Percentiles rank a stretch among this genome's conserved stretches.
Conservation (phyloP, 1,284 basidiomycete species). For the Farysia itapuensis region DNA sequence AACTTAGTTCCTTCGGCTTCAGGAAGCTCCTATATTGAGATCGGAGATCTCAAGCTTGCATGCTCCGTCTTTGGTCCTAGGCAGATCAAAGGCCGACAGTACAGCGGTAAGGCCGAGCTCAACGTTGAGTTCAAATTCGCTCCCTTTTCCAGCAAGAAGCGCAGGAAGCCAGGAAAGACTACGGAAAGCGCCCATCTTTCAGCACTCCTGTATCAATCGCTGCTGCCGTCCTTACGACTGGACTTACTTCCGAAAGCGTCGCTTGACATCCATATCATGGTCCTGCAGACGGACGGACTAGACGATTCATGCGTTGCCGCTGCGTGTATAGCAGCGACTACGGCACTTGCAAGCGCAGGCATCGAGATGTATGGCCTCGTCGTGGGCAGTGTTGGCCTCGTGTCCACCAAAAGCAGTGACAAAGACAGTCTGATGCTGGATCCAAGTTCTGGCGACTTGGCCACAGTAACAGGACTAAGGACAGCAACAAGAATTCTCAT, state of each 20-base stretch:
- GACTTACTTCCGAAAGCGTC: conserved; percentile 90
- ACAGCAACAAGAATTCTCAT: conserved; percentile 65
- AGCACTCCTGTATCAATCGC: conserved; percentile 79
- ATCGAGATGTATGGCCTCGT: conserved; percentile 85
- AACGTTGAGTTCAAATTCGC: conserved; percentile 96
- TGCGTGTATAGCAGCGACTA: conserved; percentile 81
- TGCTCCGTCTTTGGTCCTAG: conserved; percentile 97
- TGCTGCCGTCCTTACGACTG: conserved; percentile 80
- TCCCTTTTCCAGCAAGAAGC: conserved; percentile 78
- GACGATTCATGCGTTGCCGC: conserved; percentile 62
- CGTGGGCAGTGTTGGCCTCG: conserved; percentile 70
- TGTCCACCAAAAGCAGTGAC: conserved; percentile 27
- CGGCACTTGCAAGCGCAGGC: conserved; percentile 84
- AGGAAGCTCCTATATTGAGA: conserved; percentile 93
- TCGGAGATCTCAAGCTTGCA: conserved; percentile 82
- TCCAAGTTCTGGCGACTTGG: conserved; percentile 73
- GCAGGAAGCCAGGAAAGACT: conserved; percentile 87
- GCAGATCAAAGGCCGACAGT: conserved; percentile 73
- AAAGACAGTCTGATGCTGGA: conserved; percentile 67
- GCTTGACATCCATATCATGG: conserved; percentile 84
- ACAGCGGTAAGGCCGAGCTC: conserved; percentile 80
- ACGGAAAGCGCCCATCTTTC: conserved; percentile 86
- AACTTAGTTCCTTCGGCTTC: conserved; percentile 89
- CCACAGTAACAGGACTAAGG: conserved; percentile 59
- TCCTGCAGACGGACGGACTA: conserved; percentile 86